phyloP scores from a whole-genome alignment of 2,329 filamentous ascomycete species.

The Sarocladium oryzae region DNA sequence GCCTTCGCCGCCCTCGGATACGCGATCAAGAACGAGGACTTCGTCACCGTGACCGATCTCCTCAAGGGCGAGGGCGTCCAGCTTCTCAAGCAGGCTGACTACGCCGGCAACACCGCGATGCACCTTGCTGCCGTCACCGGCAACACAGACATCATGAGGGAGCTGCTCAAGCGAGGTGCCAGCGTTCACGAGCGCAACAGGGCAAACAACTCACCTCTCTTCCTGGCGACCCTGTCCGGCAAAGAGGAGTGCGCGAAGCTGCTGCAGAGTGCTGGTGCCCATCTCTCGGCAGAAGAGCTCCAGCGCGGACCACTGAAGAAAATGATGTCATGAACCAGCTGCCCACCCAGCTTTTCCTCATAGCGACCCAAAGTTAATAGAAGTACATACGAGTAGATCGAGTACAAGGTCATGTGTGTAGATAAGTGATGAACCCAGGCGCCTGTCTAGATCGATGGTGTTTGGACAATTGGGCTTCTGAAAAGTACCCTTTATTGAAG shows the following conservation, averaged over 20 bases:
- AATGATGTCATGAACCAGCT: slow-evolving; percentile 6
- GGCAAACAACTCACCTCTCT: slow-evolving; percentile 60
- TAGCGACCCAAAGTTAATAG: too few relatives aligned
- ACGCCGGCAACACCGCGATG: slow-evolving; percentile 69
- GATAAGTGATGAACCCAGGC: too few relatives aligned
- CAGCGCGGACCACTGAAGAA: slow-evolving; percentile 15
- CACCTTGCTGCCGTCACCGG: slow-evolving; percentile 52
- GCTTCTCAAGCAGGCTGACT: slow-evolving; percentile 70
- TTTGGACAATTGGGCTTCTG: too few relatives aligned
- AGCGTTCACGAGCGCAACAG: slow-evolving; percentile 61
- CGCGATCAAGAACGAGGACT: slow-evolving; percentile 66
- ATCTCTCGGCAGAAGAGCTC: slow-evolving; percentile 40
- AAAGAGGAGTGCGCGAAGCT: slow-evolving; percentile 47
- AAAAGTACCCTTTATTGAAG: too few relatives aligned
- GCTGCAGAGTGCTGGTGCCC: slow-evolving; percentile 52
- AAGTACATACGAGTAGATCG: too few relatives aligned
- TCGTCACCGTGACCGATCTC: slow-evolving; percentile 58
- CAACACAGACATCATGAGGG: slow-evolving; percentile 47
- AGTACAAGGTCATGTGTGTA: too few relatives aligned
- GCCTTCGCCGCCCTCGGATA: slow-evolving; percentile 76
- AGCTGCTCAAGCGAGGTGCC: slow-evolving; percentile 55
- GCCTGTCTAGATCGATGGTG: too few relatives aligned
- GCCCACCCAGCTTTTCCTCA: too few relatives aligned
- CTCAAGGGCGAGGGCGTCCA: slow-evolving; percentile 58
- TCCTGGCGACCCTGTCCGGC: slow-evolving; percentile 53